Evolutionary conservation across 2,329 filamentous ascomycete species (phyloP), one percentile per base, ranked within the genome.

Genomic region (Elsinoe perseae): DNA sequence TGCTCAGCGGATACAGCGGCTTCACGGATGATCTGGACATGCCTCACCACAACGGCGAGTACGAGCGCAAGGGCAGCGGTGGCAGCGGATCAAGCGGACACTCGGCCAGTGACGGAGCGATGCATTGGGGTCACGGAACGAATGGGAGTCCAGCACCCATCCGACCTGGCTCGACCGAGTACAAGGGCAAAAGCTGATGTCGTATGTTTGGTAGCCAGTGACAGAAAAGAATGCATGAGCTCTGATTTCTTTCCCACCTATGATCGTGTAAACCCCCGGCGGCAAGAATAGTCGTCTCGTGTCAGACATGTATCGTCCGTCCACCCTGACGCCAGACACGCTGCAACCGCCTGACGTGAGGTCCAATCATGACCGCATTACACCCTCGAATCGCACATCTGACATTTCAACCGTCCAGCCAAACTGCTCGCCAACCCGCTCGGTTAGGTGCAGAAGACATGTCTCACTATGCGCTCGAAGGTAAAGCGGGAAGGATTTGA

Each of bases 1-100:
- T 79, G 74, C 73, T 78, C 38, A 77, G 75, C 50, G 75, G 75
- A 60, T 70, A 75, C 61, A 77, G 73, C 43, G 75, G 74, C 57
- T 77, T 78, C 64, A 78, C 75, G 16, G 77, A 79, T 57, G 59
- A 61, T 23, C 18, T 59, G 32, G 59, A 61, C 28, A 44, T 54
- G 12, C 28, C 54, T 38, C 50, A 56, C 21, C 56, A 57, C 25
- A 53, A 58, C 40, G 59, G 54, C 16, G 38, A 56, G 27, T 50
- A 57, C 43, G 55, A 56, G n/a, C 54, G 59, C 54, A 60, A 58
- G 32, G 56, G 54, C 40, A 58, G 56, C 34, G 30, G 50, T 20
- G 56, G 38, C 40, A 58, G 58, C 43, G 56, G 53, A 16, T 56
- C 53, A n/a, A 56, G 53, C 28, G 53, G 53, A 25, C 53, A 42